phyloP scores from a whole-genome alignment of 2,329 filamentous ascomycete species.

The Ophiognomonia clavigignenti-juglandacearum region DNA sequence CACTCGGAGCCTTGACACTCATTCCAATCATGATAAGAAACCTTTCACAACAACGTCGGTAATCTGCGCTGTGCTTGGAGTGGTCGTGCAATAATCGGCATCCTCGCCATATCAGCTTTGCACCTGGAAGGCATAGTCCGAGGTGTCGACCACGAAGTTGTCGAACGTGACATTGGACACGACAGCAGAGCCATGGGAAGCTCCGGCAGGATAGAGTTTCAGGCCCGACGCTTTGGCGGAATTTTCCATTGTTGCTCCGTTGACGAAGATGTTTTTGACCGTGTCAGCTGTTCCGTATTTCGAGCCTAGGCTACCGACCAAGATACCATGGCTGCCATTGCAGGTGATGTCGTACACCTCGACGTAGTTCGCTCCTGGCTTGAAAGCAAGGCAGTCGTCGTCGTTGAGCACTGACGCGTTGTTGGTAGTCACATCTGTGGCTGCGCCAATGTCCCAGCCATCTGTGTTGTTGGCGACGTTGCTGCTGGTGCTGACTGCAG shows the following conservation, averaged over 20 bases:
- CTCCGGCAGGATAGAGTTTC: constrained; percentile 38
- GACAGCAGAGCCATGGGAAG: constrained; percentile 28
- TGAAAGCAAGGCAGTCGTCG: constrained; percentile 41
- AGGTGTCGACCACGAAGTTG: constrained; percentile 30
- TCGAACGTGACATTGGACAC: constrained; percentile 38
- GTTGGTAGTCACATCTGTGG: constrained; percentile 31
- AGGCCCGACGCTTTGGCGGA: constrained; percentile 9
- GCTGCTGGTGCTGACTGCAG: constrained; percentile 32
- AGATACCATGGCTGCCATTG: constrained; percentile 41
- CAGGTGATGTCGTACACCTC: constrained; percentile 37
- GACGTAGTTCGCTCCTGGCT: constrained; percentile 33
- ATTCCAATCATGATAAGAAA: constrained; percentile 30
- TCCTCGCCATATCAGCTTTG: constrained; percentile 37
- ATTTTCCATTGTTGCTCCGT: constrained; percentile 25
- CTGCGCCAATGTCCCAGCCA: constrained; percentile 35
- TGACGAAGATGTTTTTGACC: constrained; percentile 37
- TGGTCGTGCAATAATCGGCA: constrained; percentile 27
- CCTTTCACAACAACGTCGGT: constrained; percentile 30
- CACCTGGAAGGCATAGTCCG: constrained; percentile 40
- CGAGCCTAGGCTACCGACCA: constrained; percentile 40
- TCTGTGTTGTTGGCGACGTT: constrained; percentile 37
- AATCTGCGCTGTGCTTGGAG: constrained; percentile 29
- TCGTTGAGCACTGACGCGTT: constrained; percentile 34
- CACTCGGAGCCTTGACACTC: constrained; percentile 28
- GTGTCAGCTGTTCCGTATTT: constrained; percentile 30